Conservation (phyloP, 352 stramenopile genomes). For the Pseudoperonospora humuli region DNA sequence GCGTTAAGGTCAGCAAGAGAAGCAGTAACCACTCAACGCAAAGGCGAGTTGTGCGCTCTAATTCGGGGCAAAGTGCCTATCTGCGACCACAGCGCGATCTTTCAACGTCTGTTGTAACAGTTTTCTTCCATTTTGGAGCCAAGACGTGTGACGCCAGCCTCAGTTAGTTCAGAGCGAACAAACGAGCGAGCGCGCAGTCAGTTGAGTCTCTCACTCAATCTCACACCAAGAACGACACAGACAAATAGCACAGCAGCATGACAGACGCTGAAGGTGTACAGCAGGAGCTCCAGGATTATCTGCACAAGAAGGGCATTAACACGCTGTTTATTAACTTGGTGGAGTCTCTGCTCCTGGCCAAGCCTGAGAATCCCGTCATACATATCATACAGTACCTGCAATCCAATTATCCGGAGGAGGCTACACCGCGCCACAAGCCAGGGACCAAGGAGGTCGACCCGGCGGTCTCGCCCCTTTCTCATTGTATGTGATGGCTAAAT, state of each 20-base stretch:
- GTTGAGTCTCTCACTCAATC: neutral
- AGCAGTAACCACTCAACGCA: too few relatives aligned
- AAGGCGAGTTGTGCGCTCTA: too few relatives aligned
- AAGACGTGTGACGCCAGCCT: slow-evolving; percentile 18
- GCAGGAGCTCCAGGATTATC: slow-evolving; percentile 87
- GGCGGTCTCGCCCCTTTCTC: slow-evolving; percentile 23
- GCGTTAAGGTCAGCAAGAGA: too few relatives aligned
- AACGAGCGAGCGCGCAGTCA: neutral
- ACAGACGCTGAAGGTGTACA: slow-evolving; percentile 82
- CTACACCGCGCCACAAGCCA: slow-evolving; percentile 34
- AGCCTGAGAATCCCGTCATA: slow-evolving; percentile 83
- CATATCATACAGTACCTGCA: slow-evolving; percentile 89
- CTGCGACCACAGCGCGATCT: too few relatives aligned
- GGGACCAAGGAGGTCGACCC: slow-evolving; percentile 44
- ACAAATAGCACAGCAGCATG: slow-evolving; percentile 32
- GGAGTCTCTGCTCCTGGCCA: slow-evolving; percentile 83
- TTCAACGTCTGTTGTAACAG: too few relatives aligned
- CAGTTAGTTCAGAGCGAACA: slow-evolving; percentile 14
- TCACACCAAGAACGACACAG: slow-evolving; percentile 2
- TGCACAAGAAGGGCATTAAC: slow-evolving; percentile 90
- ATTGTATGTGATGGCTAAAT: slow-evolving; percentile 15
- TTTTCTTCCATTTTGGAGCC: slow-evolving; percentile 28
- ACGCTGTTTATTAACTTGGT: slow-evolving; percentile 90
- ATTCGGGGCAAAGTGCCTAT: too few relatives aligned
- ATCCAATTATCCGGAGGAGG: slow-evolving; percentile 82